Evolutionary conservation across 768 basidiomycete genomes (phyloP).

Genomic region (Bullera alba): DNA sequence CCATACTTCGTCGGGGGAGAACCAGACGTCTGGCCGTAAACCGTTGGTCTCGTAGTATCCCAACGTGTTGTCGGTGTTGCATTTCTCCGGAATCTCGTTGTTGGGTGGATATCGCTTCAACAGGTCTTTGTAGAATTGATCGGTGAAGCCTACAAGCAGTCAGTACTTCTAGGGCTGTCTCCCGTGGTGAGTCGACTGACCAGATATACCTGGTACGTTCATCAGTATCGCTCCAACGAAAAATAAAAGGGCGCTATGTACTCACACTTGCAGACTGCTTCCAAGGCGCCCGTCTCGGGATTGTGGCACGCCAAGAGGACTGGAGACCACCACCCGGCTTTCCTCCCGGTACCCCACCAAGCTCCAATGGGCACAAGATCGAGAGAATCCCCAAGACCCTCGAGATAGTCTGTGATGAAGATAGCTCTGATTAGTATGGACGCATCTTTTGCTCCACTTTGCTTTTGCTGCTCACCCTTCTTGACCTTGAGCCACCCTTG

Average conservation of each 20-base stretch:
- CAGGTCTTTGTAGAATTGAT: slow-evolving; percentile 56
- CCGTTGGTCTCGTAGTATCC: slow-evolving; percentile 39
- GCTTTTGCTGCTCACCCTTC: slow-evolving; percentile 48
- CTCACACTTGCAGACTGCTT: slow-evolving; percentile 86
- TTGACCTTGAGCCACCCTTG: slow-evolving; percentile 86
- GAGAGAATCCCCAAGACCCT: slow-evolving; percentile 64
- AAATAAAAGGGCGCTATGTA: slow-evolving; percentile 30
- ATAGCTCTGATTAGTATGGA: background rate
- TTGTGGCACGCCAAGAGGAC: slow-evolving; percentile 74
- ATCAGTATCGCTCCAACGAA: background rate
- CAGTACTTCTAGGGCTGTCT: slow-evolving; percentile 2
- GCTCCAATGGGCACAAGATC: slow-evolving; percentile 55
- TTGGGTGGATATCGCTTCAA: slow-evolving; percentile 59
- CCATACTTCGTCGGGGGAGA: slow-evolving; percentile 55
- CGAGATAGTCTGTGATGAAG: slow-evolving; percentile 60
- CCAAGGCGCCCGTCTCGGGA: slow-evolving; percentile 55
- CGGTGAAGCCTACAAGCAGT: slow-evolving; percentile 62
- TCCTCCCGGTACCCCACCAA: slow-evolving; percentile 85
- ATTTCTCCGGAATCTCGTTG: slow-evolving; percentile 53
- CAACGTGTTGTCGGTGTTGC: slow-evolving; percentile 49
- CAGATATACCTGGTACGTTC: background rate
- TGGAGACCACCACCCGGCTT: slow-evolving; percentile 87
- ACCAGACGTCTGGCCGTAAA: slow-evolving; percentile 48
- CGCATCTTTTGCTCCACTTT: background rate
- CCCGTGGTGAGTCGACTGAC: too few relatives aligned